Conservation (phyloP, 306 rosid species). For the Vigna angularis region DNA sequence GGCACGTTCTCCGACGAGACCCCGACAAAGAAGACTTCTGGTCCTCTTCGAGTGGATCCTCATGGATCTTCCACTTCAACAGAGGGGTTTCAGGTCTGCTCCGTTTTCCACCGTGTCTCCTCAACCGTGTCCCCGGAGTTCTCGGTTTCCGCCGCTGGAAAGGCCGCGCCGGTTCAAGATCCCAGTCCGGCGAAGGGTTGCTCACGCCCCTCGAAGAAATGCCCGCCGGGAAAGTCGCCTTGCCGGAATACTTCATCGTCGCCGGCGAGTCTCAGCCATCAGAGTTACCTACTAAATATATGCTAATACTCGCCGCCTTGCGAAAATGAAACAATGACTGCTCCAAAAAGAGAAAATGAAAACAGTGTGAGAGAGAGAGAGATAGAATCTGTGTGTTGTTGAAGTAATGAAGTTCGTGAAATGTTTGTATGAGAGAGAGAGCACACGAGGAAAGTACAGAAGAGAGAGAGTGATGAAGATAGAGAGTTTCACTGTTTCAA, state of each 20-base stretch:
- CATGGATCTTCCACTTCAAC: constrained; percentile 76
- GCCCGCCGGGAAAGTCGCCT: constrained; percentile 44
- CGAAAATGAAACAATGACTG: constrained; percentile 33
- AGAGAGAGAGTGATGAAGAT: constrained; percentile 32
- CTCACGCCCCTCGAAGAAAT: constrained; percentile 41
- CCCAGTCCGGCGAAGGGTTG: constrained; percentile 66
- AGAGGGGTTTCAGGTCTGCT: constrained; percentile 92
- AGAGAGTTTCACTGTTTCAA: constrained; percentile 13
- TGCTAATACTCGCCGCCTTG: neutral
- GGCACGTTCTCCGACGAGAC: constrained; percentile 43
- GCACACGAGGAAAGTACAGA: constrained; percentile 49
- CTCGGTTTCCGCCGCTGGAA: constrained; percentile 48
- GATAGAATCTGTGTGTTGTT: constrained; percentile 36
- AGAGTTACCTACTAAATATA: neutral
- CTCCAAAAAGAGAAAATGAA: neutral
- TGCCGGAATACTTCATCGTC: constrained; percentile 68
- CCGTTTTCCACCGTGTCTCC: constrained; percentile 63
- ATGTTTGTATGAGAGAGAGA: constrained; percentile 26
- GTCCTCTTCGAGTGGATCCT: constrained; percentile 50
- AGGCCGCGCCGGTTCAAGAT: constrained; percentile 60
- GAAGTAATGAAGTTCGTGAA: constrained; percentile 30
- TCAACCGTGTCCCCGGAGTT: constrained; percentile 57
- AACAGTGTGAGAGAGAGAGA: neutral
- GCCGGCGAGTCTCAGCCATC: constrained; percentile 61
- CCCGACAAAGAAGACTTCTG: constrained; percentile 40